Evolutionary conservation across 768 basidiomycete species (phyloP).

Genomic region (Russula brevipes): DNA sequence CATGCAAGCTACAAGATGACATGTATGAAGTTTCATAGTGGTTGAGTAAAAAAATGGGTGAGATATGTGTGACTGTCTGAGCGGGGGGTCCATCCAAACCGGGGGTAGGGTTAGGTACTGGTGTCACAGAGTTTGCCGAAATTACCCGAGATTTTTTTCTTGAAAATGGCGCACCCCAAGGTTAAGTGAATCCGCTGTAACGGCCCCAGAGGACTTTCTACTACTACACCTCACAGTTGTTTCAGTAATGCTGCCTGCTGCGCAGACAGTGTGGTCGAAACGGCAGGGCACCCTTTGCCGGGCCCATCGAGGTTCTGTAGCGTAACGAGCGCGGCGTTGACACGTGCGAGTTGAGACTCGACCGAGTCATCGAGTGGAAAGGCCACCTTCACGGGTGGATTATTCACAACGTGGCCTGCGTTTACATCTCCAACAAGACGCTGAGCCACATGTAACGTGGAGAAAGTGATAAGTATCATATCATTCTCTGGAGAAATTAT

Average conservation of each 20-base stretch:
- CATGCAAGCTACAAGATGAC: too few species aligned
- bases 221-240: background rate
- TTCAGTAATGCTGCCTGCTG: conserved; percentile 27
- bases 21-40: too few species aligned
- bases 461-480: background rate
- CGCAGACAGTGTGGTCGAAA: conserved; percentile 46
- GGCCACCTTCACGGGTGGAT: conserved; percentile 50
- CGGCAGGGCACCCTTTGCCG: conserved; percentile 63
- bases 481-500: background rate
- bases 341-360: conserved; percentile 48
- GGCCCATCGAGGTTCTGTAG: conserved; percentile 70
- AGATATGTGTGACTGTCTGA: too few species aligned
- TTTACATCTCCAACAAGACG: conserved; percentile 7
- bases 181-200: too few species aligned
- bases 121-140: too few species aligned
- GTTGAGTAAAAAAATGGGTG: too few species aligned
- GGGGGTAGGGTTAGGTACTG: too few species aligned
- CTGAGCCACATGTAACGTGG: background rate
- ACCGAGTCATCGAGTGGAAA: conserved; percentile 61
- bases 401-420: conserved; percentile 47
- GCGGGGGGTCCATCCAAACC: too few species aligned
- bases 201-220: background rate
- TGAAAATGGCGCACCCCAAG: too few species aligned
- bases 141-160: too few species aligned
- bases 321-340: conserved; percentile 56